Evolutionary conservation across 2,329 filamentous ascomycete genomes (phyloP), one percentile per base, ranked within the genome.

Genomic region (Aspergillus texensis): DNA sequence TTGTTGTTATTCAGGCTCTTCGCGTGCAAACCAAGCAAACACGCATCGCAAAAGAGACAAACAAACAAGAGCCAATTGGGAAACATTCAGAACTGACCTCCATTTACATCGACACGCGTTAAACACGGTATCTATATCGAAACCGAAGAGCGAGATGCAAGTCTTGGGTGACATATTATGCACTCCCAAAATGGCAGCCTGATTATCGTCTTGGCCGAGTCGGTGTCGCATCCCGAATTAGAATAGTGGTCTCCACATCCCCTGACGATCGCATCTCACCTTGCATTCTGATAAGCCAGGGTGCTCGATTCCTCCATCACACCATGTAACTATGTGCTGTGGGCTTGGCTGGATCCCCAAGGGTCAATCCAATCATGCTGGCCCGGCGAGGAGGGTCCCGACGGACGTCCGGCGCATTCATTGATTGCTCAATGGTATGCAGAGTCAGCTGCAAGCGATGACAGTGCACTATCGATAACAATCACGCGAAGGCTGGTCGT

Each of bases 281-380:
- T 28, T 16, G 30, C 56, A 26, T 36, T 53, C 26, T 62, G 55
- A 62, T 62, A 57, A 57, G 60, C 46, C 48, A 58, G 30, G 34
- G 6, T 11, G 57, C 14, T 5, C 26, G 19, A 53, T 50, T 16
- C 54, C 60, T 39, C 46, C 53, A 24, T 57, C 30, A 32, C 57
- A 36, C 58, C 60, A 65, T 65, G 63, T 65, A 63, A 65, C 61
- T 53, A 26, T 55, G 21, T 11, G 26, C n/a, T 28, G 24, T 16
- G 14, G 26, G 24, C 24, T 26, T 28, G 46, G 24, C 30, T 34
- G 55, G 21, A 50, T 60, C 50, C 58, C 26, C 24, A 30, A 50
- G 58, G 24, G 46, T 26, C 19, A 24, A 52, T 58, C 62, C 62
- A 62, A 64, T 64, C 43, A 61, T 41, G 39, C 39, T 34, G 21